Percentiles rank a stretch among this genome's conserved stretches.
phyloP scores from a whole-genome alignment of 2,329 filamentous ascomycete species.

The Sphaerulina vaccinii region DNA sequence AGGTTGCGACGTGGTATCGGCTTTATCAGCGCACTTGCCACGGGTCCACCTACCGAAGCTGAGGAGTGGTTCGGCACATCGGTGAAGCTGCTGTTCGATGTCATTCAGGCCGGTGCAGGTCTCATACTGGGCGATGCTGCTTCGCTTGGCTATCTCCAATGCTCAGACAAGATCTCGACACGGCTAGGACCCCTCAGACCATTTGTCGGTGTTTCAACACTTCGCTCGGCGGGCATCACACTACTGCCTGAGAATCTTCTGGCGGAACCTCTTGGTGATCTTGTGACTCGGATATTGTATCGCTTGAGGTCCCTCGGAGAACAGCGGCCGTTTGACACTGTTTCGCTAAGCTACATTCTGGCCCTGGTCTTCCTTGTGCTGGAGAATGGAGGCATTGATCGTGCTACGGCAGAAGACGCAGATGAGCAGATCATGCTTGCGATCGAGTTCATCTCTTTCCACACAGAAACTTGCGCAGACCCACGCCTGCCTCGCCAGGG shows the following conservation, averaged over 20 bases:
- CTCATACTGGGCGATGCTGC: constrained; percentile 78
- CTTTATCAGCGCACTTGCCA: constrained; percentile 77
- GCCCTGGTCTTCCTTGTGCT: constrained; percentile 79
- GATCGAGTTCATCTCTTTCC: constrained; percentile 83
- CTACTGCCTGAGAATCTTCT: constrained; percentile 70
- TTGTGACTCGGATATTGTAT: constrained; percentile 87
- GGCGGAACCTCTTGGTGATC: constrained; percentile 73
- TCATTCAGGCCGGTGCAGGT: constrained; percentile 76
- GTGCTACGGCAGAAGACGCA: constrained; percentile 66
- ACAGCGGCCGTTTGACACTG: constrained; percentile 87
- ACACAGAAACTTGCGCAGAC: constrained; percentile 77
- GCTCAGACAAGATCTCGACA: constrained; percentile 69
- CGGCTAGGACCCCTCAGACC: constrained; percentile 74
- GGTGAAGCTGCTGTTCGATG: constrained; percentile 68
- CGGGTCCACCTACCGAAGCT: constrained; percentile 84
- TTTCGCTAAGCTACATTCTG: constrained; percentile 83
- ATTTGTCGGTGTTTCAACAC: constrained; percentile 83
- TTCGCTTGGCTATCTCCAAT: constrained; percentile 74
- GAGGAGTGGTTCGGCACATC: constrained; percentile 84
- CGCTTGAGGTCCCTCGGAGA: constrained; percentile 86
- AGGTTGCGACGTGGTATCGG: constrained; percentile 79
- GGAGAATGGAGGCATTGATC: constrained; percentile 73
- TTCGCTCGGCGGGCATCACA: constrained; percentile 73
- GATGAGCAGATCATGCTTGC: constrained; percentile 89
- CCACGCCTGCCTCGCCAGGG: constrained; percentile 72